Base-by-base conservation (phyloP, 2,329 filamentous ascomycete genomes). In the Ophiostoma perfectum region DNA sequence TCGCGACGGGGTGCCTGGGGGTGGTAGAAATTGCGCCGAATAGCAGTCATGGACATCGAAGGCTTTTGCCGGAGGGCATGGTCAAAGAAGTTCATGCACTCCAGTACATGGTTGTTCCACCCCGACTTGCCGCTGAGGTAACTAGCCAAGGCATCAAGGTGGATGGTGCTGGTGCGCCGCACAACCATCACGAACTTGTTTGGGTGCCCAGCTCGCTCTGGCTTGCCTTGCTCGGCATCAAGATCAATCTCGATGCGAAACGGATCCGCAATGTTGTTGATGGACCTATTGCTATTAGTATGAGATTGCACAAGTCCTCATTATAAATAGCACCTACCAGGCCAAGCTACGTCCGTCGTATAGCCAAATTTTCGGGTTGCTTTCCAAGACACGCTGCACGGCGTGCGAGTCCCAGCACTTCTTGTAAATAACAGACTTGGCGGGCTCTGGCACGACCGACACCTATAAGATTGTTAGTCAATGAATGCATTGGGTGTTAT, bases 41-140 rank as follows among this genome's bases (percentile, higher is more conserved):
- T 90, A 0, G 87, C 78, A 0, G 89, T 81, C 74, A 92, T 87
- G 1, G 82, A 79, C 73, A 87, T 80, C 0, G 88, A 89, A 0
- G 95, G 92, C n/a, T 80, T 83, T 77, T 96, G 88, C 4, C 95
- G 91, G 68, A 99, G 82, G 7, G 94, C 81, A 75, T 99, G 95
- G 72, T 99, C 95, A 4, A 97, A 81, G 75, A 97, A 97, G 76
- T 75, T 97, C 77, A 98, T 86, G 14, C 90, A 89, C 74, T 95
- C 91, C 7, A 94, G 83, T 27, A 94, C 87, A 27, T 83, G 79
- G 49, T 85, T 86, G 74, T 90, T 85, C 76, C 90, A 90, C 1
- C 81, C 78, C 27, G 83, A 80, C 69, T 84, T 80, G 64, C 87
- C 83, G 1, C 81, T 74, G 2, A 96, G 81, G 75, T 94, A 97